Evolutionary conservation across 176 grass and related monocot species (phyloP).

Genomic region (Echinochloa phyllopogon): DNA sequence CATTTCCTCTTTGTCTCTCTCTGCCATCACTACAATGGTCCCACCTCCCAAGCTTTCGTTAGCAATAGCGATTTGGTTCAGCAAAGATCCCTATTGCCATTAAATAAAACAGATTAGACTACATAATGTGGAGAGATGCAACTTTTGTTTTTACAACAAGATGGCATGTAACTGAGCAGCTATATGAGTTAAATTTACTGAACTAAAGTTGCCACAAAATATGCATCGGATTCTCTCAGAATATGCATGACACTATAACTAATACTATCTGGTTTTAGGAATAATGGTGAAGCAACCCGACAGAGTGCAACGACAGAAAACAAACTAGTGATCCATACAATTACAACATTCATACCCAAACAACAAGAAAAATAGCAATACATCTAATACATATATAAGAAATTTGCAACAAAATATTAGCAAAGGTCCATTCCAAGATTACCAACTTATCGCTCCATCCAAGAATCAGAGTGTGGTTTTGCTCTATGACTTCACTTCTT

Average conservation of each 20-base stretch:
- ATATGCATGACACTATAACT: constrained; percentile 10
- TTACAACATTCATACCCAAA: not conserved
- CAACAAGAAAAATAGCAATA: not conserved
- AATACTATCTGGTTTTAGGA: not conserved
- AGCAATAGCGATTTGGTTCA: constrained; percentile 85
- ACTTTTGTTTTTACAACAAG: not conserved
- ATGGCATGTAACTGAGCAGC: not conserved
- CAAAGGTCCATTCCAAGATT: constrained; percentile 29
- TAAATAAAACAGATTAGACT: constrained; percentile 30
- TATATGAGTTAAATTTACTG: not conserved
- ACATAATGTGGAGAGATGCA: constrained; percentile 4
- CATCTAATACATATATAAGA: not conserved
- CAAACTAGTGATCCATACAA: not conserved
- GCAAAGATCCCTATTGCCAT: constrained; percentile 64
- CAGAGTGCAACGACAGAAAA: not conserved
- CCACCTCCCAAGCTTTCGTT: constrained; percentile 85
- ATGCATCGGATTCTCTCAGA: not conserved
- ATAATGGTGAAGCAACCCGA: not conserved
- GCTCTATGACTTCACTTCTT: constrained; percentile 74
- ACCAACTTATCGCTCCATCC: constrained; percentile 86
- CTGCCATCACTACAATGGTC: constrained; percentile 77
- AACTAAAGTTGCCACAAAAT: not conserved
- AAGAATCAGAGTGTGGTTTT: constrained; percentile 72
- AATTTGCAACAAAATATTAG: not conserved
- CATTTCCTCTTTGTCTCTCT: constrained; percentile 88